Conservation (phyloP, 371 early-diverging fungal species). For the Haplosporangium sp. region DNA sequence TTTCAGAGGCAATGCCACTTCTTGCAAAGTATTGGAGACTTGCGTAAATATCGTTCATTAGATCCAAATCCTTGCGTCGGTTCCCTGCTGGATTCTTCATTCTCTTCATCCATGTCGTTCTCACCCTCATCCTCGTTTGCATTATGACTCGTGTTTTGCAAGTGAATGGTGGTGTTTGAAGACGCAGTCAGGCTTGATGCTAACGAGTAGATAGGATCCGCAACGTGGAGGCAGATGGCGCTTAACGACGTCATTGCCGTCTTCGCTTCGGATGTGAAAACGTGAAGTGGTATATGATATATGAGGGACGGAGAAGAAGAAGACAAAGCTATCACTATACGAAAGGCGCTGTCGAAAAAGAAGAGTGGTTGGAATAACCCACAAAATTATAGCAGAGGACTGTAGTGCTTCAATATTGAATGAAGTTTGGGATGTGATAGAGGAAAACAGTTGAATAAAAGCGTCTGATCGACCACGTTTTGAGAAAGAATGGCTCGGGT, state of each 20-base stretch:
- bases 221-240: slow-evolving; percentile 14
- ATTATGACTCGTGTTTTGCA: not conserved
- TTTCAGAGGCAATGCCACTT: too few species aligned
- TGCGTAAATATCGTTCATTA: slow-evolving; percentile 7
- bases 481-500: too few species aligned
- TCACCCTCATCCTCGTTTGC: not conserved
- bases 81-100: not conserved
- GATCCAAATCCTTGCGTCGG: not conserved
- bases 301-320: too few species aligned
- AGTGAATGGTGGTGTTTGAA: slow-evolving; percentile 5
- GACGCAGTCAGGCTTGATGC: not conserved
- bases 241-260: slow-evolving; percentile 21
- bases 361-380: too few species aligned
- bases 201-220: slow-evolving; percentile 1
- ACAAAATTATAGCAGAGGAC: too few species aligned
- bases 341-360: too few species aligned
- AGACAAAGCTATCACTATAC: too few species aligned
- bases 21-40: not conserved
- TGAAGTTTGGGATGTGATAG: too few species aligned
- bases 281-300: not conserved
- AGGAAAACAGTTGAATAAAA: too few species aligned
- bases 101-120: not conserved
- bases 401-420: too few species aligned
- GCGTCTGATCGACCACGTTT: too few species aligned
- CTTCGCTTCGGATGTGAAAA: not conserved